Conservation (phyloP, 345 rosid genomes). For the Dipteronia dyeriana region DNA sequence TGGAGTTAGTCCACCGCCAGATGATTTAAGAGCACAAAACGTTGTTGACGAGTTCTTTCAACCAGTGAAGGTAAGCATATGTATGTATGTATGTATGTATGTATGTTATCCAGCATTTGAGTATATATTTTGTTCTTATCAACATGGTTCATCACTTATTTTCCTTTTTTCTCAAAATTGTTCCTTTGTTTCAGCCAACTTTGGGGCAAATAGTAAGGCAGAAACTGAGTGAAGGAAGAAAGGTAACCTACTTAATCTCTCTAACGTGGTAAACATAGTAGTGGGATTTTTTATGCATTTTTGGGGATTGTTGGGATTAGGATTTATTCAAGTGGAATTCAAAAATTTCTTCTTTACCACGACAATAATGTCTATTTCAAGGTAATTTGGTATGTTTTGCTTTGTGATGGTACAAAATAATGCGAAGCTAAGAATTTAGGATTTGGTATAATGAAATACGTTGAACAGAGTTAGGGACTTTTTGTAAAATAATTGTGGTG, state of each 20-base stretch:
- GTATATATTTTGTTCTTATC: not conserved
- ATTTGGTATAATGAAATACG: not conserved
- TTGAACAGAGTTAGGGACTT: not conserved
- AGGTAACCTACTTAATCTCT: conserved; percentile 44
- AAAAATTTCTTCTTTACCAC: not conserved
- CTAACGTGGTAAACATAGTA: not conserved
- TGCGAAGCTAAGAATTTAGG: not conserved
- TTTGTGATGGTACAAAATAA: not conserved
- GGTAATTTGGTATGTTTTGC: not conserved
- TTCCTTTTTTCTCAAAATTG: not conserved
- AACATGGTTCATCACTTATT: not conserved
- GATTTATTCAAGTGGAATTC: not conserved
- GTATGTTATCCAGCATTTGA: not conserved
- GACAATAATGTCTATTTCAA: not conserved
- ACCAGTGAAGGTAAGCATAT: conserved; percentile 62
- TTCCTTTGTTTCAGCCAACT: conserved; percentile 53
- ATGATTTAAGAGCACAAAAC: conserved; percentile 64
- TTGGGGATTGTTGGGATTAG: not conserved
- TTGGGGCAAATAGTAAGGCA: conserved; percentile 85
- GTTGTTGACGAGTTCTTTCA: conserved; percentile 83
- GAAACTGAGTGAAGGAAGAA: conserved; percentile 89
- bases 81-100: not conserved
- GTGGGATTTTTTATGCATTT: not conserved
- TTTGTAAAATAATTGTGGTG: not conserved
- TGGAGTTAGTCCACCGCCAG: conserved; percentile 47